phyloP scores from a whole-genome alignment of 202 grass and related monocot genomes.

The Panicum virgatum region DNA sequence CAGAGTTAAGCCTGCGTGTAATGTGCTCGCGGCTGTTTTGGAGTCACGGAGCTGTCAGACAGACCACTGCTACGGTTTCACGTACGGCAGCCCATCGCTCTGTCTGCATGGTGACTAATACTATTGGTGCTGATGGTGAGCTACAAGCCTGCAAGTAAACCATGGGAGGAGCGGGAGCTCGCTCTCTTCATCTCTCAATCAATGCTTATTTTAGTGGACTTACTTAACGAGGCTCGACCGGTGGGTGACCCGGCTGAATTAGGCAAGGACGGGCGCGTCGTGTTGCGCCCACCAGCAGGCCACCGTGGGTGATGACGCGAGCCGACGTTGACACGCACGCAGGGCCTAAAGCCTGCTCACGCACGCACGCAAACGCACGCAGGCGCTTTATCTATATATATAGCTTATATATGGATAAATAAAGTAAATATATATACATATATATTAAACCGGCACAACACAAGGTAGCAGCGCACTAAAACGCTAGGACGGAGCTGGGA shows the following conservation, averaged over 20 bases:
- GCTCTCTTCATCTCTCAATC: no score
- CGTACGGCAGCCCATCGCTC: no score
- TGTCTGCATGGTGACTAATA: no score
- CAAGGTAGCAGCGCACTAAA: constrained; percentile 11
- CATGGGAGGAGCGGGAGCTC: no score
- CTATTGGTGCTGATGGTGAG: no score
- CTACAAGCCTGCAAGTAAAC: no score
- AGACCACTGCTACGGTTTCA: no score
- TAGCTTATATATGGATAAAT: no score
- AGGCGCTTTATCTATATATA: neutral
- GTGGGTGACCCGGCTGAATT: constrained; percentile 9
- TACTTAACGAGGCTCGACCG: neutral
- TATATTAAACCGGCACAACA: neutral
- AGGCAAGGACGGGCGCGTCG: neutral
- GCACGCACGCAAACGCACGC: neutral
- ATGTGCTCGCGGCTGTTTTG: neutral
- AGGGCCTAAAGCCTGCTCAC: constrained; percentile 23
- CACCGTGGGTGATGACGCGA: constrained; percentile 29
- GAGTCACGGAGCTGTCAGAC: neutral
- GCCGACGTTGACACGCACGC: constrained; percentile 30
- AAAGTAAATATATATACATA: neutral
- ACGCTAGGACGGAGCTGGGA: no score
- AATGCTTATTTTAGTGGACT: neutral
- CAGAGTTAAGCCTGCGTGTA: neutral
- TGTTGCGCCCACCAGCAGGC: neutral